These are phyloP conservation scores for Penicillium sp. DNA, from an alignment of 2,329 filamentous ascomycete genomes.

Conservation along the genomic window DNA sequence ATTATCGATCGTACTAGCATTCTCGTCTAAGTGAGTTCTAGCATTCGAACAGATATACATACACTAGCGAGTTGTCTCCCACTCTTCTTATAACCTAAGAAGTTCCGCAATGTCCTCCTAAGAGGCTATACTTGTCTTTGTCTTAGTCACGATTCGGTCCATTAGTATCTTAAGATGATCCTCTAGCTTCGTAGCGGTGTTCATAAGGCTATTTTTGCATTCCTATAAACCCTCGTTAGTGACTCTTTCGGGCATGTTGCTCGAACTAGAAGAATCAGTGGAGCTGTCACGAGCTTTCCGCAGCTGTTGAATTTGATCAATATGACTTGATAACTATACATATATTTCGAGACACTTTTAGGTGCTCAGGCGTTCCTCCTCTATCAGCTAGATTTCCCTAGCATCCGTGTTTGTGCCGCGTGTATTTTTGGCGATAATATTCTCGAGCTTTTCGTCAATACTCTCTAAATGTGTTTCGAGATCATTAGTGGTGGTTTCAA, in stretches of 20 bases:
- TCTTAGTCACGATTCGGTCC: too few species aligned
- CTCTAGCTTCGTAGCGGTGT: constrained; percentile 29
- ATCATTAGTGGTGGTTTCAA: constrained; percentile 24
- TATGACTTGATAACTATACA: constrained; percentile 27
- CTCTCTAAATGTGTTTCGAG: constrained; percentile 26
- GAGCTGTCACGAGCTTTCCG: not conserved
- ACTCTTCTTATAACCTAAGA: too few species aligned
- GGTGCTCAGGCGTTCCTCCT: constrained; percentile 29
- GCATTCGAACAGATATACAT: too few species aligned
- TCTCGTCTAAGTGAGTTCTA: too few species aligned
- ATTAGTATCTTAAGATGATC: constrained; percentile 4
- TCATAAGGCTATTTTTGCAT: too few species aligned
- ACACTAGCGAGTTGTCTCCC: too few species aligned
- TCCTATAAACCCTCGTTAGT: too few species aligned
- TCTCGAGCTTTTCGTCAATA: constrained; percentile 28
- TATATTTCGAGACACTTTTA: constrained; percentile 33
- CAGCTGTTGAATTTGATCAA: constrained; percentile 25
- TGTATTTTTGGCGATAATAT: constrained; percentile 10
- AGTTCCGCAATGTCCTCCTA: too few species aligned
- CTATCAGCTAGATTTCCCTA: constrained; percentile 15
- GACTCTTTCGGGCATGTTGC: too few species aligned
- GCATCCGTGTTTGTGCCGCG: not conserved
- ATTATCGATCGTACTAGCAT: too few species aligned
- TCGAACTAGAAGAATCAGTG: too few species aligned
- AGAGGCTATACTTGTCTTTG: too few species aligned